Conservation (phyloP, 164 flowering plant species). For the Magnolia changhungtana region DNA sequence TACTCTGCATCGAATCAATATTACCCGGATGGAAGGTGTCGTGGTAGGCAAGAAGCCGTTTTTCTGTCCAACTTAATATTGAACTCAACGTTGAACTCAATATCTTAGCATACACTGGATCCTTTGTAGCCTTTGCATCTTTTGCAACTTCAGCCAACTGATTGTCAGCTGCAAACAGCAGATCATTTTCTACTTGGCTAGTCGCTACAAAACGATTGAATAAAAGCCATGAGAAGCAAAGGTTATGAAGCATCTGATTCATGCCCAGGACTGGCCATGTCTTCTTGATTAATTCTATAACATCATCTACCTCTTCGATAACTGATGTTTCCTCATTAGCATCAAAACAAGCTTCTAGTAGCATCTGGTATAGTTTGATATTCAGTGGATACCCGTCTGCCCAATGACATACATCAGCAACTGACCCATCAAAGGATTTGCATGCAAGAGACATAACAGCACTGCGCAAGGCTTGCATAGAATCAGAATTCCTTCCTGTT, state of each 20-base stretch:
- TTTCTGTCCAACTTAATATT: conserved; percentile 75
- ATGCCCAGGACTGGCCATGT: conserved; percentile 81
- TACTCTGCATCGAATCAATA: conserved; percentile 49
- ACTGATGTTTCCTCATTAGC: conserved; percentile 56
- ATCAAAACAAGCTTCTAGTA: conserved; percentile 85
- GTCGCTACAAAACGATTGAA: conserved; percentile 62
- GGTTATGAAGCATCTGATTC: conserved; percentile 72
- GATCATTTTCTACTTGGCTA: conserved; percentile 67
- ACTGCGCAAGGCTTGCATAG: conserved; percentile 56
- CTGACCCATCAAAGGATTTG: conserved; percentile 58
- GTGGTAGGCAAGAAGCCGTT: conserved; percentile 74
- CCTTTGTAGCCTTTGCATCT: conserved; percentile 55
- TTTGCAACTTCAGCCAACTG: conserved; percentile 62
- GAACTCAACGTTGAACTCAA: conserved; percentile 50
- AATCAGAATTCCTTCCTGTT: conserved; percentile 59
- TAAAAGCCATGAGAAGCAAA: conserved; percentile 82
- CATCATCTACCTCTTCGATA: conserved; percentile 84
- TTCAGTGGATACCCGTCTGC: conserved; percentile 89
- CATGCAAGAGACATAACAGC: conserved; percentile 68
- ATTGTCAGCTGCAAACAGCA: conserved; percentile 63
- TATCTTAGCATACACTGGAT: conserved; percentile 45
- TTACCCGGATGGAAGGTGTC: conserved; percentile 50
- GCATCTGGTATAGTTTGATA: conserved; percentile 62
- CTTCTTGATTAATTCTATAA: conserved; percentile 79
- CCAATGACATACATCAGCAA: conserved; percentile 72